Base-by-base conservation (phyloP, 1,284 basidiomycete genomes). In the Volvariella volvacea region DNA sequence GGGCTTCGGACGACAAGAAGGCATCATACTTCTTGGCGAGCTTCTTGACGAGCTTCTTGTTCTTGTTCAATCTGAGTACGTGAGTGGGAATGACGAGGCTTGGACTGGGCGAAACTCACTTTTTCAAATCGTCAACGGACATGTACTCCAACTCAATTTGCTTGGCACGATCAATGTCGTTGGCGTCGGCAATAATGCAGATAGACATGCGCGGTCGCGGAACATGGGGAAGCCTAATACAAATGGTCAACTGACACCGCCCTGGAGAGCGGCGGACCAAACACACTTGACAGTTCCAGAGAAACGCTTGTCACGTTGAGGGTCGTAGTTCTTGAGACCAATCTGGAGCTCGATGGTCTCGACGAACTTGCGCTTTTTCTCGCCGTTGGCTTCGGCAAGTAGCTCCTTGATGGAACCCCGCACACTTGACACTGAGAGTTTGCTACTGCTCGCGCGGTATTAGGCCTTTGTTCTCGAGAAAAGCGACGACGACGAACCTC, bases 11-110 rank as follows among this genome's bases (percentile, higher is more conserved):
- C 41, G 96, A 84, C 54, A 99, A 75, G 86, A 99, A 99, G 54
- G 95, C 93, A 62, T 99, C 95, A 76, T 98, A 95, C 72, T 98
- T 98, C 80, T 98, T 97, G 55, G 95, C 95, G 58, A 99, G 90
- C 79, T 95, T 99, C 83, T 99, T 99, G 65, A 99, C 95, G 54
- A 99, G 91, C 78, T 99, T 99, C 82, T 99, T 99, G 85, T 99
- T 99, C 79, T 96, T 96, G 87, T 96, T 97, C 58, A 97, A 82
- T 74, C 87, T 90, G 39, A 21, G n/a, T 36, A 6, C 19, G 15
- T 31, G n/a, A 31, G 30, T n/a, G n/a, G 4, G n/a, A 16, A 6
- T 15, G n/a, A 36, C 34, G 34, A 15, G 7, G 34, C 8, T 8
- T 15, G 15, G 6, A 36, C 15, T 28, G 19, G 15, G 9, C 17